Percentiles rank a stretch among this genome's conserved stretches.
These are phyloP conservation scores for Coffea eugenioides DNA, from an alignment of 257 asterid species.

Conservation along the genomic window DNA sequence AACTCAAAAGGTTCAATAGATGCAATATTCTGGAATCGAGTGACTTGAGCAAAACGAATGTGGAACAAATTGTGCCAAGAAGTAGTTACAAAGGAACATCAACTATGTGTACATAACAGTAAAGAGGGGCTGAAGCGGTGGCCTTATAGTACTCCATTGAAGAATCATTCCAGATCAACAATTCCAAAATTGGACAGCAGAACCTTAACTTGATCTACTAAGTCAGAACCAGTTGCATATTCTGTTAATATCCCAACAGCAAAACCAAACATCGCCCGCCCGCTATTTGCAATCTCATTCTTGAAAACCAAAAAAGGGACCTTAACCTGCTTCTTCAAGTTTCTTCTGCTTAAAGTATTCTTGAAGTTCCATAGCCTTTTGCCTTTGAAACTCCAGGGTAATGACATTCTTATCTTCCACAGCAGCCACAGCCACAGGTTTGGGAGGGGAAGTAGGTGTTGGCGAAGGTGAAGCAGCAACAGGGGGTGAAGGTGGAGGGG, in stretches of 20 bases:
- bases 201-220: slow-evolving; percentile 91
- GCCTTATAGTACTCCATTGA: slow-evolving; percentile 1
- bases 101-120: slow-evolving; percentile 14
- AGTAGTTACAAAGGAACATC: slow-evolving; percentile 13
- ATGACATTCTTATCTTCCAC: slow-evolving; percentile 48
- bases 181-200: slow-evolving; percentile 95
- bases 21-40: slow-evolving; percentile 16
- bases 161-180: slow-evolving; percentile 71
- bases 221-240: slow-evolving; percentile 96
- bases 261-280: slow-evolving; percentile 99
- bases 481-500: slow-evolving; percentile 38
- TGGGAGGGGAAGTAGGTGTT: slow-evolving; percentile 29
- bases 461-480: slow-evolving; percentile 29
- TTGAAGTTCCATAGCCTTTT: slow-evolving; percentile 91
- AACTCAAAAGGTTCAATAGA: slow-evolving; percentile 4
- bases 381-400: slow-evolving; percentile 92
- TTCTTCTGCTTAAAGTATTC: slow-evolving; percentile 93
- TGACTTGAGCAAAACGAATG: slow-evolving; percentile 1
- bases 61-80: slow-evolving; percentile 3
- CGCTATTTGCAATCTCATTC: slow-evolving; percentile 93
- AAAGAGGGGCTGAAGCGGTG: background rate
- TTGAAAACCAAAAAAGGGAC: slow-evolving; percentile 95
- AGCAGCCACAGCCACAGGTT: slow-evolving; percentile 39
- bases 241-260: slow-evolving; percentile 96
- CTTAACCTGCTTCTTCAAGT: slow-evolving; percentile 75